A percentile compares a stretch with the other conserved stretches of the same genome.
Conservation (phyloP, 2,329 filamentous ascomycete species). For the Zopfia rhizophila region DNA sequence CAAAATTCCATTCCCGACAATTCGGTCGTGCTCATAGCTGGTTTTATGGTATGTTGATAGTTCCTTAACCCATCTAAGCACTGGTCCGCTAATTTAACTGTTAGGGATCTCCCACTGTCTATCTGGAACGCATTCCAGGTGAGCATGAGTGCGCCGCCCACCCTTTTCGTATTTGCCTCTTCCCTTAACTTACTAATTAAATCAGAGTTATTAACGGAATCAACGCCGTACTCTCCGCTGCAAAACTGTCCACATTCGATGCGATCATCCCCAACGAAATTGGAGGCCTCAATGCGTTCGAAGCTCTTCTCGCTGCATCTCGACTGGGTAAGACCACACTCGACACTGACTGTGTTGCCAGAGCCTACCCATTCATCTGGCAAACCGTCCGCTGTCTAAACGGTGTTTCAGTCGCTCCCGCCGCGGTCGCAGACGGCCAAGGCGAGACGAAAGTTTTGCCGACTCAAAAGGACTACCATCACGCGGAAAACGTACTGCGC, state of each 20-base stretch:
- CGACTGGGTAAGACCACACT: constrained; percentile 62
- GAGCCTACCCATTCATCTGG: constrained; percentile 59
- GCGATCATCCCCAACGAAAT: constrained; percentile 73
- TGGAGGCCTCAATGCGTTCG: constrained; percentile 72
- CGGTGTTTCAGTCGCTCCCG: constrained; percentile 5
- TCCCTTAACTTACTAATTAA: constrained; percentile 68
- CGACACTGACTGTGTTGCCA: constrained; percentile 60
- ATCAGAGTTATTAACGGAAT: constrained; percentile 61
- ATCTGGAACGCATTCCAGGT: constrained; percentile 8
- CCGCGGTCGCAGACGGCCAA: constrained; percentile 1
- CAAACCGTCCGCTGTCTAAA: constrained; percentile 41
- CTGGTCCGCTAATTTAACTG: too few relatives aligned
- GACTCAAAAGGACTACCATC: not conserved
- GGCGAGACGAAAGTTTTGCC: not conserved
- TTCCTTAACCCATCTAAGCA: too few relatives aligned
- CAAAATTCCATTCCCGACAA: constrained; percentile 68
- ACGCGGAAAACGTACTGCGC: constrained; percentile 5
- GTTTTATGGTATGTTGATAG: too few relatives aligned
- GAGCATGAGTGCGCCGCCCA: constrained; percentile 10
- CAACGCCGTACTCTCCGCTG: constrained; percentile 64
- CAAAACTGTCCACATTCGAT: constrained; percentile 58
- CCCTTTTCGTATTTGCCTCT: constrained; percentile 24
- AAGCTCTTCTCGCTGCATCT: constrained; percentile 59
- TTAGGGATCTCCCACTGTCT: constrained; percentile 15
- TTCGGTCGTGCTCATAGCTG: constrained; percentile 38